Evolutionary conservation across 495 filamentous ascomycete species (phyloP).

Genomic region (Sabuloglossum arenarium): DNA sequence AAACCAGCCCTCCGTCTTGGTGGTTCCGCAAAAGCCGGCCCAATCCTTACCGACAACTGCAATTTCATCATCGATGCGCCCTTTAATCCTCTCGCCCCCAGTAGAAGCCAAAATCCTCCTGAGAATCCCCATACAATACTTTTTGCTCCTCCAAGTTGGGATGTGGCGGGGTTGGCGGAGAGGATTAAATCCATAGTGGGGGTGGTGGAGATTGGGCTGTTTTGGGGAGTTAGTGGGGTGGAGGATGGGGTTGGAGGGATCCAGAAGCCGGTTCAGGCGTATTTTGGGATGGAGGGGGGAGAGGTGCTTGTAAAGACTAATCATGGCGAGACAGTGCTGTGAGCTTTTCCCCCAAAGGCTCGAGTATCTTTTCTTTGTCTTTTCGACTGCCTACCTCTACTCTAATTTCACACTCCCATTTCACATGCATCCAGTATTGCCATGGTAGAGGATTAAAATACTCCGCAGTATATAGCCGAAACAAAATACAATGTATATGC

Average conservation of each 20-base stretch:
- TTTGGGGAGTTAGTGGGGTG: conserved; percentile 54
- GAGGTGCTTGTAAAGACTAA: conserved; percentile 3
- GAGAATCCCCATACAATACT: too few species aligned
- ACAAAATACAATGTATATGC: too few species aligned
- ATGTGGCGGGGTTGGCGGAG: conserved; percentile 48
- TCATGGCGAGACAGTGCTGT: too few species aligned
- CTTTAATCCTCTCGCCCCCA: conserved; percentile 44
- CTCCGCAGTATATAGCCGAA: too few species aligned
- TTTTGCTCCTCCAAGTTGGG: conserved; percentile 23
- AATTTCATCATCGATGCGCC: conserved; percentile 89
- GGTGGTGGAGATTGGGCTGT: conserved; percentile 82
- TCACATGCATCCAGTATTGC: too few species aligned
- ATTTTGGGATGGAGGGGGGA: conserved; percentile 87
- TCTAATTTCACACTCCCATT: too few species aligned
- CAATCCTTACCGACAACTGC: conserved; percentile 79
- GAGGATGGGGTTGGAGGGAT: conserved; percentile 45
- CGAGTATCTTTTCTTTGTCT: too few species aligned
- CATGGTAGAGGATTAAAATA: too few species aligned
- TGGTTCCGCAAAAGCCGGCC: conserved; percentile 47
- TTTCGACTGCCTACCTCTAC: too few species aligned
- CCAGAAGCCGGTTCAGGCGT: conserved; percentile 80
- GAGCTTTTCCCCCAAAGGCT: too few species aligned
- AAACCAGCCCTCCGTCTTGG: conserved; percentile 49
- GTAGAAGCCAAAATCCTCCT: not conserved
- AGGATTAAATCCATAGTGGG: conserved; percentile 66